Conservation (phyloP, 208 protist genomes). For the Leishmania tarentolae region DNA sequence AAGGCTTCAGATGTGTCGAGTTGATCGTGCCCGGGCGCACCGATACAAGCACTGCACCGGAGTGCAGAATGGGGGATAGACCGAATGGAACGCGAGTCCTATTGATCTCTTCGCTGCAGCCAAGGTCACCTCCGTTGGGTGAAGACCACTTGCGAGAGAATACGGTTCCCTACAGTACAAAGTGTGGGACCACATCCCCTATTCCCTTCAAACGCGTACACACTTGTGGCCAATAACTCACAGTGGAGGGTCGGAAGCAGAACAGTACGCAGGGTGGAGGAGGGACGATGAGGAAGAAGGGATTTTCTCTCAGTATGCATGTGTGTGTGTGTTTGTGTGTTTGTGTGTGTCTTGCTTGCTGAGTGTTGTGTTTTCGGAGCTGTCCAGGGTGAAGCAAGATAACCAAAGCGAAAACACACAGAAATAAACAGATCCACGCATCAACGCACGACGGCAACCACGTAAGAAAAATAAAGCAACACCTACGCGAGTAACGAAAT, state of each 20-base stretch:
- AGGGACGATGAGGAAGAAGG: background rate
- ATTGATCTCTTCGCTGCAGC: background rate
- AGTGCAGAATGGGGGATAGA: too few relatives aligned
- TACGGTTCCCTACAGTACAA: background rate
- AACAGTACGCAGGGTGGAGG: background rate
- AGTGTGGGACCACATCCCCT: background rate
- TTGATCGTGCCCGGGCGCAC: background rate
- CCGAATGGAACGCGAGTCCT: background rate
- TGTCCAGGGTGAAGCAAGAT: background rate
- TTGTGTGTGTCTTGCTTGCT: background rate
- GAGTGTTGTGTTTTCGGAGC: background rate
- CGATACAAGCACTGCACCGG: background rate
- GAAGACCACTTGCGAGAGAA: background rate
- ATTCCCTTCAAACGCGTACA: background rate
- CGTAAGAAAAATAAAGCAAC: background rate
- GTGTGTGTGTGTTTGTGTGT: background rate
- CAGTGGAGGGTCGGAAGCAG: background rate
- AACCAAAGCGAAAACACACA: slow-evolving; percentile 11
- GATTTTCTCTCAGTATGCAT: background rate
- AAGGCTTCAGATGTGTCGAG: too few relatives aligned
- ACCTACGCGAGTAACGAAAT: background rate
- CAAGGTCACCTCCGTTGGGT: background rate
- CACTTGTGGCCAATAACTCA: background rate
- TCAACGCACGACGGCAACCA: background rate
- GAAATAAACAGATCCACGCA: background rate